Base-by-base conservation (phyloP, 2,329 filamentous ascomycete species). In the Ceratocystis diversiconidia region DNA sequence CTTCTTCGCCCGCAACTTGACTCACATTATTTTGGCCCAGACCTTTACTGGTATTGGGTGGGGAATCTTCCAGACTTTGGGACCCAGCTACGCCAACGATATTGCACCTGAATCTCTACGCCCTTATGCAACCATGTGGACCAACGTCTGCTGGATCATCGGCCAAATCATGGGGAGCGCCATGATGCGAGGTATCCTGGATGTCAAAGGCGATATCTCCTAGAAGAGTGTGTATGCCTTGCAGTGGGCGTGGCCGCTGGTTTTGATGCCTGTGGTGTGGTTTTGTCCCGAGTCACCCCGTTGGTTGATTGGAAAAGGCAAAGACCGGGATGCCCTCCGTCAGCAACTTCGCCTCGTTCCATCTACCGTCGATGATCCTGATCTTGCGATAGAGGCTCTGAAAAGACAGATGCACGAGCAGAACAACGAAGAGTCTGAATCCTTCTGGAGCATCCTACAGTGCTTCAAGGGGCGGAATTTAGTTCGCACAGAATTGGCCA, bases 201-300 rank as follows among this genome's bases (percentile, higher is more conserved):
- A 69, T 4, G 69, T 72, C 7, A 69, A 66, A 1, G 73, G 75
- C 25, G 69, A 78, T 55, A 79, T 75, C 74, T 73, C 74, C 0
- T 80, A 75, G 69, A 73, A 75, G 10, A 77, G 73, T 15, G 78
- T 78, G 0, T 79, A 76, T 64, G 77, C 73, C 0, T 65, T 79
- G 1, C 77, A 79, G 68, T 80, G 78, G 78, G 69, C 73, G 1
- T 80, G 76, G 73, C 75, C 76, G 0, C 70, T 75, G 0, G 72
- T 74, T 8, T 72, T 79, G 3, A 66, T 79, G 2, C 65, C 75
- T 1, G 71, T 70, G 1, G 69, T 76, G 1, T 50, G 72, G 7
- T 74, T 78, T 43, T 75, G 70, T 4, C 72, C 72, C 19, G 72
- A 73, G 61, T 77, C 75, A 1, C 79, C 79, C 1, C 79, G 78